Evolutionary conservation across 2,329 filamentous ascomycete genomes (phyloP).

Genomic region (Pyrenophora teres): DNA sequence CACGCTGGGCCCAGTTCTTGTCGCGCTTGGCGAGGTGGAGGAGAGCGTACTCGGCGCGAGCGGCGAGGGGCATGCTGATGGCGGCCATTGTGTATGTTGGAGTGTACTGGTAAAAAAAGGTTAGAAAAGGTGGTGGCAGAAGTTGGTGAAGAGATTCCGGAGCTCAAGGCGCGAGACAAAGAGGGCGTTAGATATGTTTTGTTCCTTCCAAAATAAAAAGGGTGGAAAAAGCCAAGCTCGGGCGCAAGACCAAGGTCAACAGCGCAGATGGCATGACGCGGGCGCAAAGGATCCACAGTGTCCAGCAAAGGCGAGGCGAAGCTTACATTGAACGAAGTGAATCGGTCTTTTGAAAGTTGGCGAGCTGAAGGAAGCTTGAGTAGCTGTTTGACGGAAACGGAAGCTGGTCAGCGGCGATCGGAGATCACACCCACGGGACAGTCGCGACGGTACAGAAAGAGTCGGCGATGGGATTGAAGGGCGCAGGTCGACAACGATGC

Average conservation of each 20-base stretch:
- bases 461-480: conserved; percentile 24
- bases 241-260: conserved; percentile 19
- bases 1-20: conserved; percentile 61
- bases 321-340: conserved; percentile 42
- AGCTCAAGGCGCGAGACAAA: conserved; percentile 10
- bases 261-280: conserved; percentile 15
- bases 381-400: conserved; percentile 29
- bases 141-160: conserved; percentile 9
- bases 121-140: conserved; percentile 14
- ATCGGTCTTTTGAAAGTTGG: conserved; percentile 23
- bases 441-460: conserved; percentile 32
- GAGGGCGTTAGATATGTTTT: neutral
- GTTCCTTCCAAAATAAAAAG: neutral
- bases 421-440: conserved; percentile 25
- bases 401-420: conserved; percentile 39
- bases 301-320: conserved; percentile 6
- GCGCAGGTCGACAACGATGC: conserved; percentile 33
- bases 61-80: conserved; percentile 44
- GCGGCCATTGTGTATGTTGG: conserved; percentile 43
- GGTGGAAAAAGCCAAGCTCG: conserved; percentile 17
- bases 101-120: conserved; percentile 25
- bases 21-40: conserved; percentile 56
- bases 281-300: conserved; percentile 5
- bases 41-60: conserved; percentile 44
- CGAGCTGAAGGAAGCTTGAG: conserved; percentile 17